Base-by-base conservation (phyloP, 345 rosid genomes). In the Ailanthus altissimus region DNA sequence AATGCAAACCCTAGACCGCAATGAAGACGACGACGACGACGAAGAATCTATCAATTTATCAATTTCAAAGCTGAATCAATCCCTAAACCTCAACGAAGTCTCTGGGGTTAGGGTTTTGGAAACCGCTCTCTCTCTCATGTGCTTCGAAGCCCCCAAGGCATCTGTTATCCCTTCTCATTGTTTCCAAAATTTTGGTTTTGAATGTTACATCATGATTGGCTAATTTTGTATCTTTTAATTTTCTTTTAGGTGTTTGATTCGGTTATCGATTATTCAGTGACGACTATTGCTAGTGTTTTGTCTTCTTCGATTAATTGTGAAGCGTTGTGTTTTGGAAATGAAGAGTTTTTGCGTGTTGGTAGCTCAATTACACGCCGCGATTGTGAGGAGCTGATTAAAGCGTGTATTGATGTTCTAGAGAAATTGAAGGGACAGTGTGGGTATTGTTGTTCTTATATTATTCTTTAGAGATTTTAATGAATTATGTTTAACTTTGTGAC, bases 91-190 rank as follows among this genome's bases (percentile, higher is more conserved):
- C 59, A 68, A 69, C 47, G 86, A 80, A 8, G 73, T 83, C 80
- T 67, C 88, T 57, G 57, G 84, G 77, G 81, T 84, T 82, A 81
- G 84, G 77, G 87, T 90, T 89, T 79, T 92, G 79, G 90, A 92
- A 67, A 79, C 94, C 1, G 84, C 89, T 46, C 82, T 90, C 40
- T 89, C 97, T 26, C 84, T 88, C 72, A 83, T 90, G 91, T 85
- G 94, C 88, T 89, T 92, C 87, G 87, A 79, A 65, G 87, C 93
- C 16, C 88, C 94, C 56, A 86, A 88, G 91, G 98, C 90, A 49
- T 11, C 14, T n/a, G 23, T 54, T 10, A 53, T 74, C 64, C 32
- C 36, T 47, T 8, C 18, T 61, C 61, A 10, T 21, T 32, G 8
- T 9, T 60, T 75, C 16, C 11, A 58, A 2, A 2, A 59, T 79